Percentiles rank a stretch among this genome's conserved stretches.
These are phyloP conservation scores for Allium sativum DNA, from an alignment of 106 monocot genomes.

Conservation along the genomic window DNA sequence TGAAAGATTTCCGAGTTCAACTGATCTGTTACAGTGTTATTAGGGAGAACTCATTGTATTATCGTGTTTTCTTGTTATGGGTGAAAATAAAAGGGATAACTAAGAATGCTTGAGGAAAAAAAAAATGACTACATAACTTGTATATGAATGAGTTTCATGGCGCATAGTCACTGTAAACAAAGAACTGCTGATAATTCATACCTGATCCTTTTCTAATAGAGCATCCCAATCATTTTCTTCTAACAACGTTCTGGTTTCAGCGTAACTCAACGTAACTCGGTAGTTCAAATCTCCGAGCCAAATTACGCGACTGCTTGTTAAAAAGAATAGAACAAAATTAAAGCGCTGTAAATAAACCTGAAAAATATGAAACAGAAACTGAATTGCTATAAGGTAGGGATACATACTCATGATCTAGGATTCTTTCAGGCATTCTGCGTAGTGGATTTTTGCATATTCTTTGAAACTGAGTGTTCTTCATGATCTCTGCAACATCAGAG, in stretches of 20 bases:
- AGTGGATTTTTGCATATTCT: constrained; percentile 62
- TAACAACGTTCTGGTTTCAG: constrained; percentile 41
- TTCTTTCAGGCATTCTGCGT: constrained; percentile 55
- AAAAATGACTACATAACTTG: not conserved
- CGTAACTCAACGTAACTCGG: constrained; percentile 58
- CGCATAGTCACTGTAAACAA: too few relatives aligned
- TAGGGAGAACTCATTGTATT: not conserved
- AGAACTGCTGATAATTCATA: not conserved
- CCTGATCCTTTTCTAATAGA: constrained; percentile 79
- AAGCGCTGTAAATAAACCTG: too few relatives aligned
- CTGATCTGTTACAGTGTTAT: not conserved
- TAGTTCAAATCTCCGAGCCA: constrained; percentile 95
- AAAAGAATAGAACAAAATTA: too few relatives aligned
- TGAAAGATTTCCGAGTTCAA: not conserved
- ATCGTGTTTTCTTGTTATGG: not conserved
- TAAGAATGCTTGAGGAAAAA: not conserved
- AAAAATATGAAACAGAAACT: not conserved
- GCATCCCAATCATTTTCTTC: constrained; percentile 81
- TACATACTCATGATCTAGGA: constrained; percentile 84
- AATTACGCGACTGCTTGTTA: constrained; percentile 43
- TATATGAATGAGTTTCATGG: not conserved
- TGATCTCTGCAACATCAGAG: constrained; percentile 80
- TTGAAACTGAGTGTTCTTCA: constrained; percentile 74
- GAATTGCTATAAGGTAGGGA: not conserved
- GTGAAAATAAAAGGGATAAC: not conserved